A percentile compares a stretch with the other conserved stretches of the same genome.
phyloP scores from a whole-genome alignment of 805 yeast genomes.

The Ogataea methylovora region DNA sequence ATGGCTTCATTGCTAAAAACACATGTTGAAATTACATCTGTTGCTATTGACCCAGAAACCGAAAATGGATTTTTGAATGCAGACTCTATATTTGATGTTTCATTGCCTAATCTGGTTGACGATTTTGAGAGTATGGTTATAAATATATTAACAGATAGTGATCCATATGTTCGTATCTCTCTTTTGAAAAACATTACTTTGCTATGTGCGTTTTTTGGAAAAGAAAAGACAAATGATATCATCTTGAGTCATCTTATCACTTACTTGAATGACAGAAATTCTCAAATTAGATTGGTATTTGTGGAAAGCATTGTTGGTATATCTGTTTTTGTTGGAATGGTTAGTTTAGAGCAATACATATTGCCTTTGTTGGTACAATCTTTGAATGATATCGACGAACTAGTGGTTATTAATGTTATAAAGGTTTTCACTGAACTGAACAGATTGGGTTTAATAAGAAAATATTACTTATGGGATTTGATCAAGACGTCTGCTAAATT shows the following conservation, averaged over 20 bases:
- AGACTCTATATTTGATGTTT: conserved; percentile 25
- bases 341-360: conserved; percentile 80
- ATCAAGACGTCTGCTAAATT: conserved; percentile 45
- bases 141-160: conserved; percentile 61
- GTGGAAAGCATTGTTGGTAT: conserved; percentile 65
- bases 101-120: conserved; percentile 37
- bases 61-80: conserved; percentile 30
- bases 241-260: conserved; percentile 87
- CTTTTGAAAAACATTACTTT: conserved; percentile 67
- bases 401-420: conserved; percentile 67
- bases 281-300: conserved; percentile 61
- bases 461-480: conserved; percentile 47
- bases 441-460: conserved; percentile 47
- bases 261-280: conserved; percentile 73
- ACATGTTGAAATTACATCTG: conserved; percentile 13
- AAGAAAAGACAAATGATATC: conserved; percentile 81
- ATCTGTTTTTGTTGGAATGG: conserved; percentile 73
- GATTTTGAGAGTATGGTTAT: conserved; percentile 63
- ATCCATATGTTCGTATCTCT: conserved; percentile 59
- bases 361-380: conserved; percentile 82
- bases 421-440: conserved; percentile 48
- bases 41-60: conserved; percentile 35
- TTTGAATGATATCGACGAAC: conserved; percentile 74
- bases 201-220: conserved; percentile 75
- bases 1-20: conserved; percentile 44